Evolutionary conservation across 2,329 filamentous ascomycete species (phyloP).

Genomic region (Chaetomiaceae sp.): DNA sequence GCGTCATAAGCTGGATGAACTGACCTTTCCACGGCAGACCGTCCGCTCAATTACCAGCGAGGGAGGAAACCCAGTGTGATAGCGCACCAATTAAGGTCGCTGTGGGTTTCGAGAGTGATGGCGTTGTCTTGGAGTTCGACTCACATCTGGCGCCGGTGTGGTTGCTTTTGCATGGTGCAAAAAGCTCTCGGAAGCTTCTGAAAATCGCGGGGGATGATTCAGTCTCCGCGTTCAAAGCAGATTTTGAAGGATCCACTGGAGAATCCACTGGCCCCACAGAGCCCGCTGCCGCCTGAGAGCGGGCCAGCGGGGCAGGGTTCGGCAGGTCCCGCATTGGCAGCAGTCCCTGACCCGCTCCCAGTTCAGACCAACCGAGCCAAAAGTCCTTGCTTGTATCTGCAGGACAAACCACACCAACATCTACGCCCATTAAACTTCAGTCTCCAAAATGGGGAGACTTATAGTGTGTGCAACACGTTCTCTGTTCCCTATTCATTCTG

Average conservation of each 20-base stretch:
- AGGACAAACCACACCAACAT: too few species aligned
- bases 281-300: slow-evolving; percentile 8
- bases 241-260: slow-evolving; percentile 10
- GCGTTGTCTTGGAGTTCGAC: background rate
- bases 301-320: background rate
- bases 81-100: slow-evolving; percentile 8
- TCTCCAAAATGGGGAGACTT: too few species aligned
- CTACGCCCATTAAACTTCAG: too few species aligned
- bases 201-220: background rate
- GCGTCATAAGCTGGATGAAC: slow-evolving; percentile 10
- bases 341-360: too few species aligned
- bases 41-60: slow-evolving; percentile 15
- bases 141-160: slow-evolving; percentile 13
- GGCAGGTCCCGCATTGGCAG: too few species aligned
- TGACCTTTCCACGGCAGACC: slow-evolving; percentile 19
- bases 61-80: slow-evolving; percentile 3
- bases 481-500: too few species aligned
- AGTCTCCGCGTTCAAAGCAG: slow-evolving; percentile 1
- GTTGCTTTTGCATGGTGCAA: slow-evolving; percentile 5
- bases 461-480: too few species aligned
- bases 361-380: too few species aligned
- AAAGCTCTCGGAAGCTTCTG: slow-evolving; percentile 10
- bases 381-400: too few species aligned
- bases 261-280: too few species aligned
- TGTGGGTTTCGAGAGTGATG: background rate